These are phyloP conservation scores for Waltiozyma sp. DNA, from an alignment of 1,139 yeast genomes.

Conservation along the genomic window DNA sequence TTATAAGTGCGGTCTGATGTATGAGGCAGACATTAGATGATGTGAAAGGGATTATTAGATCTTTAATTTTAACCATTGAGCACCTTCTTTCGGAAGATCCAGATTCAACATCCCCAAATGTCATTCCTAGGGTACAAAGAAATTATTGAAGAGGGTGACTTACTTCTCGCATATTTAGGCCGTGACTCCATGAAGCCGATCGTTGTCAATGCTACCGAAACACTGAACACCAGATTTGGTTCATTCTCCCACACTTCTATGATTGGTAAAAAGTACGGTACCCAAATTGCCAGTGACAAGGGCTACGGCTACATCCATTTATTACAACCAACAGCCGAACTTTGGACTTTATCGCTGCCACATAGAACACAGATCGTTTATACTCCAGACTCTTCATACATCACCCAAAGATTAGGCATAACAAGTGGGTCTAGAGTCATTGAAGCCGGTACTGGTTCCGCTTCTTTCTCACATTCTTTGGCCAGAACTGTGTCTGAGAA, in stretches of 20 bases:
- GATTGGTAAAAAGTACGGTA: constrained; percentile 76
- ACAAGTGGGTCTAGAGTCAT: constrained; percentile 69
- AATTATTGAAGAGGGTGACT: constrained; percentile 67
- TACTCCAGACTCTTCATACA: constrained; percentile 89
- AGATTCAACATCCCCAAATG: constrained; percentile 5
- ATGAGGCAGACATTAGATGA: too few relatives aligned
- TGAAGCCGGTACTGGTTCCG: constrained; percentile 98
- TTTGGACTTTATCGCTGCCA: constrained; percentile 91
- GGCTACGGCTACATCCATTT: constrained; percentile 84
- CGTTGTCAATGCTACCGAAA: constrained; percentile 44
- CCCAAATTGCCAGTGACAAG: constrained; percentile 71
- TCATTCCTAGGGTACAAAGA: constrained; percentile 17
- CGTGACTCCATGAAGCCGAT: constrained; percentile 74
- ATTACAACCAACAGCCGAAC: constrained; percentile 85
- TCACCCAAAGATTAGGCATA: constrained; percentile 69
- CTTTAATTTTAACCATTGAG: too few relatives aligned
- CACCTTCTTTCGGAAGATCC: too few relatives aligned
- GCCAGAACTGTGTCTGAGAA: constrained; percentile 52
- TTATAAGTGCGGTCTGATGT: too few relatives aligned
- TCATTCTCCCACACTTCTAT: constrained; percentile 71
- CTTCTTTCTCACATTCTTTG: constrained; percentile 88
- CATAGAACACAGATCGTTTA: constrained; percentile 97
- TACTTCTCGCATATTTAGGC: constrained; percentile 77
- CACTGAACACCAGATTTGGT: constrained; percentile 80
- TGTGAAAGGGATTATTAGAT: too few relatives aligned